These are phyloP conservation scores for Plicaturopsis crispa DNA, from an alignment of 768 basidiomycete genomes.

Conservation along the genomic window DNA sequence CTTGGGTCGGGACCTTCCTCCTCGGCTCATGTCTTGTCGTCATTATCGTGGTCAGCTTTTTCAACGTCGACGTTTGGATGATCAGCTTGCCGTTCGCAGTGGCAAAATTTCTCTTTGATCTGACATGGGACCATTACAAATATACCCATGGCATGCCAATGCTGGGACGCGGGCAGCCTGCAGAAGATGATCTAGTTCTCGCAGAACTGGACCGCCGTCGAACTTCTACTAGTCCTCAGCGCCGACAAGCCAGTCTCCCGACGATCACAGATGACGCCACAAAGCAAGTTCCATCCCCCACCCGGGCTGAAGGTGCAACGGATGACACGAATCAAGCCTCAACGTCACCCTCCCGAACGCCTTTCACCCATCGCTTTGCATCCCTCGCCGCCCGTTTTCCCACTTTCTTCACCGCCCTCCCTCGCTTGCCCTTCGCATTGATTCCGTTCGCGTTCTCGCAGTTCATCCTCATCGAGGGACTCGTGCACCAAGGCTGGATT, in stretches of 20 bases:
- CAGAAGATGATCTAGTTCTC: background rate
- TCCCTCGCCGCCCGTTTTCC: constrained; percentile 38
- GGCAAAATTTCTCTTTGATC: constrained; percentile 64
- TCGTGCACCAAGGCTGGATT: constrained; percentile 84
- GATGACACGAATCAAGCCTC: background rate
- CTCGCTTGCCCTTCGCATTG: constrained; percentile 71
- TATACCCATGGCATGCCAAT: constrained; percentile 18
- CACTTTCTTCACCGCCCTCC: constrained; percentile 56
- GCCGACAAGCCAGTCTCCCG: too few relatives aligned
- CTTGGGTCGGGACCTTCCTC: constrained; percentile 62
- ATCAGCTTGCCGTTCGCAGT: constrained; percentile 78
- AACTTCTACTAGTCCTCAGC: background rate
- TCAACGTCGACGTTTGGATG: constrained; percentile 75
- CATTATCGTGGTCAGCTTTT: constrained; percentile 69
- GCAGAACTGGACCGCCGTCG: background rate
- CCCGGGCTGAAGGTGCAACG: background rate
- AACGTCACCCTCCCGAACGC: background rate
- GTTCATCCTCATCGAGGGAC: constrained; percentile 87
- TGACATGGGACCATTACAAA: constrained; percentile 49
- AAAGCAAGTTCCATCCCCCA: background rate
- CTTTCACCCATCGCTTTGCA: background rate
- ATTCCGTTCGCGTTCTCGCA: constrained; percentile 91
- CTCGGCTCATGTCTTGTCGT: constrained; percentile 63
- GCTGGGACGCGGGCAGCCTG: constrained; percentile 6
- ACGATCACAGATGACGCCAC: too few relatives aligned